Base-by-base conservation (phyloP, 495 filamentous ascomycete genomes). In the Cetradonia linearis region DNA sequence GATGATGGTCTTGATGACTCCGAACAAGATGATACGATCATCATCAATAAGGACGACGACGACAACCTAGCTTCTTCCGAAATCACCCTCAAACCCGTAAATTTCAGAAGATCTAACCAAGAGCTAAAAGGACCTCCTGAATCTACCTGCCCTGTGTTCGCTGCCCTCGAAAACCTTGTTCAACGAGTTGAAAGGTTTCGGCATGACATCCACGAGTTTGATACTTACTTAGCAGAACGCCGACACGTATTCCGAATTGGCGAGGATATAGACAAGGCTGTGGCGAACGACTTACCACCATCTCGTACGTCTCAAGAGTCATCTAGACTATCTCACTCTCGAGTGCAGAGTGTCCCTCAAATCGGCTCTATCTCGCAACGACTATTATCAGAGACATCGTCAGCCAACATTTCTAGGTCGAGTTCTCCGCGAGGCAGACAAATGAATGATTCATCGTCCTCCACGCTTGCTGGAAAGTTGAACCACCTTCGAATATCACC, bases 221-320 rank as follows among this genome's bases (percentile, higher is more conserved):
- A 91, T 60, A 82, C 87, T 27, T 77, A 90, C 9, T 72, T 93
- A 30, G 80, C 86, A 48, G 86, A 88, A 62, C 84, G 87, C 18
- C 82, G 85, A 23, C 80, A 83, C 56, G 77, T 80, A 2, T 86
- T 87, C 66, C 78, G 83, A 62, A 80, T 83, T 5, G 75, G 80
- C 9, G 83, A 68, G n/a, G 68, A 70, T 31, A 60, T 68, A 28
- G 62, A 64, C 28, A 56, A 62, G 31, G 68, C 59, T 25, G 37
- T 56, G 47, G 47, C 64, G 14, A 60, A 60, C 38, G 59, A 65
- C 33, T 23, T 53, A 3, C 28, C 55, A 33, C 56, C 25, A 48
- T 44, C 46, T 18, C 63, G 34, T 25, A 53, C 23, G 11, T 65
- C 60, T 13, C 66, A 59, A 25, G 62, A 61, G n/a, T 56, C 34